Evolutionary conservation across 2,329 filamentous ascomycete genomes (phyloP).

Genomic region (Monilinia fructigena): DNA sequence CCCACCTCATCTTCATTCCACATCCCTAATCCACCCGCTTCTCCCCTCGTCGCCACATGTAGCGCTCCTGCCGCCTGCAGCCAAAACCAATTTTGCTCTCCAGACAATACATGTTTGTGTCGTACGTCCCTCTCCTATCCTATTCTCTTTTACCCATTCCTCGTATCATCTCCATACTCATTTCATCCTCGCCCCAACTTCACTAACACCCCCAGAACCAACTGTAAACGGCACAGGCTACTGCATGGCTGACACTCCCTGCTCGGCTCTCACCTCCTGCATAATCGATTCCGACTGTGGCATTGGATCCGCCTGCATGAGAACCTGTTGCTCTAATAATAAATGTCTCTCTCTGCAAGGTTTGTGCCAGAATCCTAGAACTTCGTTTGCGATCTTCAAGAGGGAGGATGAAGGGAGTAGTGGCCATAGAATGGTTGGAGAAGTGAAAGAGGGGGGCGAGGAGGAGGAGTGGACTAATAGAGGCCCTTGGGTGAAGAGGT

Average conservation of each 20-base stretch:
- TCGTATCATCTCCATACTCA: neutral
- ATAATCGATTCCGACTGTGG: neutral
- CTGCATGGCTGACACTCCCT: slow-evolving; percentile 18
- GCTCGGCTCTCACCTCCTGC: slow-evolving; percentile 13
- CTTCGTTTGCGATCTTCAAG: neutral
- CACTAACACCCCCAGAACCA: slow-evolving; percentile 7
- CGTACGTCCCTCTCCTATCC: neutral
- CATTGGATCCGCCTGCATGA: slow-evolving; percentile 9
- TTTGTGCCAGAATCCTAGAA: neutral
- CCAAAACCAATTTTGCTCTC: slow-evolving; percentile 4
- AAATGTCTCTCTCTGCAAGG: slow-evolving; percentile 12
- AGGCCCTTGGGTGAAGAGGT: slow-evolving; percentile 6
- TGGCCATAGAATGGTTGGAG: neutral
- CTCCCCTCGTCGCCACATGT: neutral
- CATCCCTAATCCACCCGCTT: neutral
- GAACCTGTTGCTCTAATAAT: slow-evolving; percentile 12
- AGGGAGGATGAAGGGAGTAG: neutral
- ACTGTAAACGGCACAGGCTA: slow-evolving; percentile 11
- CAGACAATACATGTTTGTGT: slow-evolving; percentile 4
- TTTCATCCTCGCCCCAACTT: neutral
- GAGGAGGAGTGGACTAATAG: slow-evolving; percentile 7
- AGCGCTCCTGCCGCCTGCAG: neutral
- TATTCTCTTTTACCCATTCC: no score
- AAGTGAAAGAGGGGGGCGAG: neutral
- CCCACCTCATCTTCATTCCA: neutral